Conservation (phyloP, 179 eudicot species). For the Heliamphora pulchella region DNA sequence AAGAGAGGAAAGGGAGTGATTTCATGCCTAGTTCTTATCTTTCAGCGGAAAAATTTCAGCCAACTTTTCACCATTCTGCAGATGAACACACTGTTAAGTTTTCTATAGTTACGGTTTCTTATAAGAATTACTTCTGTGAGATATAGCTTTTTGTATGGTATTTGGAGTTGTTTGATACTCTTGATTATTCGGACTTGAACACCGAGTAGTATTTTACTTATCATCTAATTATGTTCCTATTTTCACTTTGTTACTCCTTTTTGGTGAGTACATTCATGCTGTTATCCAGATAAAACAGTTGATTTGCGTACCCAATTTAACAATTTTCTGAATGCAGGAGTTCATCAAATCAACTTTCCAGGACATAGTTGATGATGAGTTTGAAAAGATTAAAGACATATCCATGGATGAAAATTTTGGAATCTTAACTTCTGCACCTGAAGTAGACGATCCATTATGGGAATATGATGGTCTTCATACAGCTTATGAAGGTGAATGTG, state of each 20-base stretch:
- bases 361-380: constrained; percentile 76
- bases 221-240: background rate
- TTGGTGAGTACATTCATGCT: background rate
- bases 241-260: background rate
- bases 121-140: background rate
- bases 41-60: background rate
- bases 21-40: background rate
- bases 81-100: background rate
- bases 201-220: background rate
- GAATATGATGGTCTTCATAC: constrained; percentile 70
- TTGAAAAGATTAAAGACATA: constrained; percentile 50
- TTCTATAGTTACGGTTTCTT: background rate
- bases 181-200: background rate
- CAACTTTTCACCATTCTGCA: background rate
- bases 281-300: background rate
- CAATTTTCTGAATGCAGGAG: constrained; percentile 40
- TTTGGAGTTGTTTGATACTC: constrained; percentile 1
- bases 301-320: background rate
- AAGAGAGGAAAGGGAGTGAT: background rate
- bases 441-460: constrained; percentile 63
- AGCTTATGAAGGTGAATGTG: constrained; percentile 74
- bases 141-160: background rate
- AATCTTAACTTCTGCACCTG: constrained; percentile 18
- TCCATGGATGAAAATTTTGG: constrained; percentile 23
- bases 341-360: constrained; percentile 49